These are phyloP conservation scores for Rhizopogon roseolus DNA, from an alignment of 768 basidiomycete species.

Conservation along the genomic window DNA sequence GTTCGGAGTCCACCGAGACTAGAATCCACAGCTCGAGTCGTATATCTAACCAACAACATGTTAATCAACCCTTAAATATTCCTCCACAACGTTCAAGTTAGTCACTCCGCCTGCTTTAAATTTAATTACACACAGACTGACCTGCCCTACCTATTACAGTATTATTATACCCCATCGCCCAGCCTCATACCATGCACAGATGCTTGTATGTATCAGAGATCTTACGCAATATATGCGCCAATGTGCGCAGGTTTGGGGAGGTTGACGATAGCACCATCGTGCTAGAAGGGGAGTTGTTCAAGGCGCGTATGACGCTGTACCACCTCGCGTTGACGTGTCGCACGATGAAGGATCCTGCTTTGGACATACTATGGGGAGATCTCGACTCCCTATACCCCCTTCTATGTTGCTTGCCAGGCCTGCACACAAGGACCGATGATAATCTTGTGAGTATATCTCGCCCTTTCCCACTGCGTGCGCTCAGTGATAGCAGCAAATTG, in stretches of 20 bases:
- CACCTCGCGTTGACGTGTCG: slow-evolving; percentile 4
- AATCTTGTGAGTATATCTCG: neutral
- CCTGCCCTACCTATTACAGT: too few relatives aligned
- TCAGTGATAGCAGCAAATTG: neutral
- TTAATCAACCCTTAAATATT: neutral
- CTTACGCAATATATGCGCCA: neutral
- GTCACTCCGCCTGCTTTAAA: too few relatives aligned
- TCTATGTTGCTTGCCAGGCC: neutral
- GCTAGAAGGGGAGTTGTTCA: neutral
- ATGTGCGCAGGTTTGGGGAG: neutral
- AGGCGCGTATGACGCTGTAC: neutral
- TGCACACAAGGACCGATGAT: neutral
- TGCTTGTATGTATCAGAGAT: slow-evolving; percentile 1
- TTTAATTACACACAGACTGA: too few relatives aligned
- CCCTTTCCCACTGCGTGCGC: neutral
- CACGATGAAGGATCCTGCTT: slow-evolving; percentile 1
- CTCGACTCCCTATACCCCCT: slow-evolving; percentile 1
- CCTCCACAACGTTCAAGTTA: too few relatives aligned
- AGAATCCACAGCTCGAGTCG: neutral
- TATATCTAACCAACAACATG: neutral
- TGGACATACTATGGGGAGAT: slow-evolving; percentile 1
- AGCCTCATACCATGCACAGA: neutral
- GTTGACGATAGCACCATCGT: neutral
- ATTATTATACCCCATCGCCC: too few relatives aligned
- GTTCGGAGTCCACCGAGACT: neutral